A percentile compares a stretch with the other conserved stretches of the same genome.
Evolutionary conservation across 352 stramenopile genomes (phyloP).

Genomic region (Peronospora farinosa): DNA sequence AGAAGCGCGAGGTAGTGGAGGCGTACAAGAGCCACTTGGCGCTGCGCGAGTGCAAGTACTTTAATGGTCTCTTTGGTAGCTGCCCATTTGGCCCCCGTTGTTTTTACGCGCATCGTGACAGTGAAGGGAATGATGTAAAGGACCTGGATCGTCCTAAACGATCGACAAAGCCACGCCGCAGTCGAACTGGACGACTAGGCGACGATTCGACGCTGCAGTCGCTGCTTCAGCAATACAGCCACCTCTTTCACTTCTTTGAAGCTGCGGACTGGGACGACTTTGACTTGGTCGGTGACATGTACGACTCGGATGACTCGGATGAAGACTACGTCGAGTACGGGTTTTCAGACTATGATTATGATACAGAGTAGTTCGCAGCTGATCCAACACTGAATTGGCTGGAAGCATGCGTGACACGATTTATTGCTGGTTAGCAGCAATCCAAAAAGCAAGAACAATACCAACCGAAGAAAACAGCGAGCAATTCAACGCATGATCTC

Average conservation of each 20-base stretch:
- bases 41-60: constrained; percentile 78
- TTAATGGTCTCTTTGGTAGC: constrained; percentile 56
- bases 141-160: constrained; percentile 49
- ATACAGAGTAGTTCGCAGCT: constrained; percentile 19
- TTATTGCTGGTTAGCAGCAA: constrained; percentile 20
- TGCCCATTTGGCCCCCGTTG: constrained; percentile 68
- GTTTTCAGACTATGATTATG: constrained; percentile 26
- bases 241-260: constrained; percentile 63
- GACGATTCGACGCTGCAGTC: constrained; percentile 34
- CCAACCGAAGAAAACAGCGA: not conserved
- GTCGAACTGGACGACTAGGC: constrained; percentile 10
- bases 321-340: constrained; percentile 25
- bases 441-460: not conserved
- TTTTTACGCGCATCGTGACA: constrained; percentile 71
- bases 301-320: constrained; percentile 26
- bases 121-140: constrained; percentile 53
- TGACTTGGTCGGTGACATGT: constrained; percentile 20
- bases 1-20: constrained; percentile 48
- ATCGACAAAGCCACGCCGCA: constrained; percentile 24
- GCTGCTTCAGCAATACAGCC: constrained; percentile 52
- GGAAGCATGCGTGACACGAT: constrained; percentile 3
- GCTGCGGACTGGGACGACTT: constrained; percentile 52
- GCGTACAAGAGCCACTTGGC: constrained; percentile 72
- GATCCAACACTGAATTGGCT: not conserved
- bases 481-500: not conserved